phyloP scores from a whole-genome alignment of 768 basidiomycete species.

The Suillus brevipes region DNA sequence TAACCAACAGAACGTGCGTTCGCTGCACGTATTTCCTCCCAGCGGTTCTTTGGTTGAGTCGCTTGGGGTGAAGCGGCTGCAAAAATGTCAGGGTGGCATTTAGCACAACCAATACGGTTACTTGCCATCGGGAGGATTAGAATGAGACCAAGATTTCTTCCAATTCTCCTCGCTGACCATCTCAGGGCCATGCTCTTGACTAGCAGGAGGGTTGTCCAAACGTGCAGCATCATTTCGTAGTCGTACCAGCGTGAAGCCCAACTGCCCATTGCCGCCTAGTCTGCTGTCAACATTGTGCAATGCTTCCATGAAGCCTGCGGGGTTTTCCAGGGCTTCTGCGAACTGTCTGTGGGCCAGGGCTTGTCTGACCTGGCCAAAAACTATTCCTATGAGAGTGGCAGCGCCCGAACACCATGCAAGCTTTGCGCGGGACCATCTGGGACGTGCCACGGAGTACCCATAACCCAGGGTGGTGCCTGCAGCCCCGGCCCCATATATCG shows the following conservation, averaged over 20 bases:
- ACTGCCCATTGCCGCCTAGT: constrained; percentile 32
- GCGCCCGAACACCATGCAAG: constrained; percentile 24
- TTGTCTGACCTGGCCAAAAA: constrained; percentile 35
- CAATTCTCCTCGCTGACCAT: constrained; percentile 20
- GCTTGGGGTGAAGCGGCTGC: neutral
- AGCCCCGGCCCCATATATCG: constrained; percentile 22
- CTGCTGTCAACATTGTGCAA: constrained; percentile 31
- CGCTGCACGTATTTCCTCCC: constrained; percentile 66
- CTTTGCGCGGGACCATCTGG: constrained; percentile 29
- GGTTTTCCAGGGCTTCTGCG: constrained; percentile 32
- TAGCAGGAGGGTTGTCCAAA: constrained; percentile 2
- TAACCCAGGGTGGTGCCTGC: constrained; percentile 28
- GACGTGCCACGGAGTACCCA: constrained; percentile 26
- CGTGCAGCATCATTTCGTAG: constrained; percentile 17
- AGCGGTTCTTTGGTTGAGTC: constrained; percentile 39
- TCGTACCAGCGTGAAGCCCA: constrained; percentile 26
- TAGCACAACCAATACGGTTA: neutral
- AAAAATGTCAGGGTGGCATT: neutral
- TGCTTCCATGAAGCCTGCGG: constrained; percentile 30
- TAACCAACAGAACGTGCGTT: constrained; percentile 43
- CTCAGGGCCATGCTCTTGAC: constrained; percentile 13
- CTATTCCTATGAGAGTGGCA: constrained; percentile 29
- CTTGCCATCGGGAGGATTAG: constrained; percentile 3
- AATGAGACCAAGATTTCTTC: constrained; percentile 10
- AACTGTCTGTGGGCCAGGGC: constrained; percentile 31